Conservation (phyloP, 192 early-diverging fungal genomes). For the Cetraspora pellucida region DNA sequence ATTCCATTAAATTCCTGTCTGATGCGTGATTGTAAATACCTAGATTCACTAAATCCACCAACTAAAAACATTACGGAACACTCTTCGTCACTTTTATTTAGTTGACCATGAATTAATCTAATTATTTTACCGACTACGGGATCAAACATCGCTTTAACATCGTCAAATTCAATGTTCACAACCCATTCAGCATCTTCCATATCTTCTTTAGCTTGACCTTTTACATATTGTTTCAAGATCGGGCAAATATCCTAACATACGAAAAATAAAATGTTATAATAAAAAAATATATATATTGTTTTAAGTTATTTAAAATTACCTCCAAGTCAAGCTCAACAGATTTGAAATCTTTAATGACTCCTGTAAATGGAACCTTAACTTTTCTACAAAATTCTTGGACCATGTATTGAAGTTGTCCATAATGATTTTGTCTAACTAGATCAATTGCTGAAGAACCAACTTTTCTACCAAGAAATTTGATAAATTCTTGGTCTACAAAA, state of each 20-base stretch:
- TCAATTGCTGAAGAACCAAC: neutral
- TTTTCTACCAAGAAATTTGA: neutral
- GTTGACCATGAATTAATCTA: constrained; percentile 53
- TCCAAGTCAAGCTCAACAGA: neutral
- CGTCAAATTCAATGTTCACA: neutral
- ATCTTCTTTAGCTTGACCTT: neutral
- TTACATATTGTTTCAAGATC: neutral
- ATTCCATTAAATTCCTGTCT: constrained; percentile 52
- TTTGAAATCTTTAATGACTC: neutral
- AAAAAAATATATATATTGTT: neutral
- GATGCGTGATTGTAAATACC: constrained; percentile 55
- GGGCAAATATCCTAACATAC: neutral
- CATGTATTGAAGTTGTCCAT: neutral
- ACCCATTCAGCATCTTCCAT: constrained; percentile 3
- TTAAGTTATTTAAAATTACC: neutral
- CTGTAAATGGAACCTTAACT: neutral
- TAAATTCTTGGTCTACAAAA: neutral
- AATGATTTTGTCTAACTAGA: neutral
- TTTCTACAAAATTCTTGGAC: neutral
- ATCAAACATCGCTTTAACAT: constrained; percentile 44
- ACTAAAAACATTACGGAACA: constrained; percentile 56
- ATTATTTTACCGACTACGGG: constrained; percentile 56
- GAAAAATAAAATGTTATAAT: neutral
- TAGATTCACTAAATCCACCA: constrained; percentile 59
- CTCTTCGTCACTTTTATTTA: constrained; percentile 41